Conservation (phyloP, 2,329 filamentous ascomycete genomes). For the Fusarium sp. region DNA sequence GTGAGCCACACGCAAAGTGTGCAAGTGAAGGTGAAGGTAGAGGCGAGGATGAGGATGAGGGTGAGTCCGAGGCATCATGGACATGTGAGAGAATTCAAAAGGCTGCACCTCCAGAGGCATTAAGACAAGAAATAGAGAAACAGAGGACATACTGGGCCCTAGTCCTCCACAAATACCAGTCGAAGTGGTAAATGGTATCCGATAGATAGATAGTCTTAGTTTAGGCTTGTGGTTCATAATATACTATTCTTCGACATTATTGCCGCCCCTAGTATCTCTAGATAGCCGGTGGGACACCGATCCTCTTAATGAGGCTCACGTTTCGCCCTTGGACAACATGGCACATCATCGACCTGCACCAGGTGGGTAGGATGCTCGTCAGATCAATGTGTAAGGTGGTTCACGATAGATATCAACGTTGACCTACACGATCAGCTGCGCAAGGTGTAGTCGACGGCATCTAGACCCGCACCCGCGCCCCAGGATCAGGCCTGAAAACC, state of each 20-base stretch:
- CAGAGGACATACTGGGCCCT: background rate
- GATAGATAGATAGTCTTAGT: background rate
- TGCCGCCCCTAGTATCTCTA: slow-evolving; percentile 12
- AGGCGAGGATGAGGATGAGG: background rate
- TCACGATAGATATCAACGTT: slow-evolving; percentile 27
- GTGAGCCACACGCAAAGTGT: slow-evolving; percentile 5
- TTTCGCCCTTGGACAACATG: slow-evolving; percentile 25
- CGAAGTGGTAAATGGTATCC: background rate
- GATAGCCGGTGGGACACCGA: slow-evolving; percentile 12
- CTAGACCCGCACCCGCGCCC: slow-evolving; percentile 19
- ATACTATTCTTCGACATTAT: slow-evolving; percentile 31
- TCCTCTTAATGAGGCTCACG: slow-evolving; percentile 35
- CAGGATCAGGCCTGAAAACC: slow-evolving; percentile 6
- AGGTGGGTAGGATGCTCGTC: slow-evolving; percentile 11
- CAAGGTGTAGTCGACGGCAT: slow-evolving; percentile 32
- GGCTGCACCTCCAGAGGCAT: background rate
- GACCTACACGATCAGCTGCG: slow-evolving; percentile 33
- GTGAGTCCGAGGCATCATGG: slow-evolving; percentile 11
- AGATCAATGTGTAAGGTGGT: background rate
- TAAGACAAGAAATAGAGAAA: background rate
- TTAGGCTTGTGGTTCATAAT: slow-evolving; percentile 29
- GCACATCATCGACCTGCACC: slow-evolving; percentile 28
- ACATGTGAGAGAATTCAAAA: background rate
- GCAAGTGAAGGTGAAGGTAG: background rate
- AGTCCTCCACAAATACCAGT: background rate